Percentiles rank a stretch among this genome's conserved stretches.
phyloP scores from a whole-genome alignment of 371 early-diverging fungal species.

The Parasitella parasitica region DNA sequence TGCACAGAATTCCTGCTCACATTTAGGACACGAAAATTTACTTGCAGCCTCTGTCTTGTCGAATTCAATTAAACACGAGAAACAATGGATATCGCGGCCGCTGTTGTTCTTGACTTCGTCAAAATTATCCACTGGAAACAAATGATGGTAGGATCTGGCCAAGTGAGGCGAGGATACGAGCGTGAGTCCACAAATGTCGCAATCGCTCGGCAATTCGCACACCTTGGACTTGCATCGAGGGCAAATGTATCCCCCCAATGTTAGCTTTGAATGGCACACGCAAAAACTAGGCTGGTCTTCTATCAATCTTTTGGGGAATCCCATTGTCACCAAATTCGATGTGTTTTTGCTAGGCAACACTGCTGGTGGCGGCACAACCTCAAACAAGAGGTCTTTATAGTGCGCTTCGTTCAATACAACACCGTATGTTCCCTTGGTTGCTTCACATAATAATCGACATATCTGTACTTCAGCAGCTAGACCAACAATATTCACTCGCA shows the following conservation, averaged over 20 bases:
- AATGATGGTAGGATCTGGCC: constrained; percentile 94
- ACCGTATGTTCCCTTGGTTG: constrained; percentile 83
- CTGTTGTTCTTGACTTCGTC: constrained; percentile 47
- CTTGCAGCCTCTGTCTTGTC: constrained; percentile 34
- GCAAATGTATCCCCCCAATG: constrained; percentile 82
- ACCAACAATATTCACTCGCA: constrained; percentile 85
- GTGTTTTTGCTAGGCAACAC: constrained; percentile 60
- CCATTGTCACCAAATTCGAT: constrained; percentile 84
- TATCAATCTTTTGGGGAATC: constrained; percentile 75
- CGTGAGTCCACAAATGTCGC: constrained; percentile 90
- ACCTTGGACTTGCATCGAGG: constrained; percentile 85
- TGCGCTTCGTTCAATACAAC: constrained; percentile 87
- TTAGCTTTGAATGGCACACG: constrained; percentile 82
- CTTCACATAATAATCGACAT: constrained; percentile 68
- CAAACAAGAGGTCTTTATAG: constrained; percentile 76
- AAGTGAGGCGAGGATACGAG: constrained; percentile 91
- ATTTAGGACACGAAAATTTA: constrained; percentile 75
- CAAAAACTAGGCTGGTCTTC: constrained; percentile 74
- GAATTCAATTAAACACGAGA: constrained; percentile 43
- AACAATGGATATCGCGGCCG: constrained; percentile 37
- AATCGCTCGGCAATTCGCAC: constrained; percentile 91
- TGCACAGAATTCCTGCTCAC: constrained; percentile 80
- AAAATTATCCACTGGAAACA: constrained; percentile 87
- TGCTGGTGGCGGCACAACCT: constrained; percentile 83
- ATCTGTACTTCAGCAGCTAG: constrained; percentile 91